Base-by-base conservation (phyloP, 352 stramenopile species). In the Globisporangium cederbergense region DNA sequence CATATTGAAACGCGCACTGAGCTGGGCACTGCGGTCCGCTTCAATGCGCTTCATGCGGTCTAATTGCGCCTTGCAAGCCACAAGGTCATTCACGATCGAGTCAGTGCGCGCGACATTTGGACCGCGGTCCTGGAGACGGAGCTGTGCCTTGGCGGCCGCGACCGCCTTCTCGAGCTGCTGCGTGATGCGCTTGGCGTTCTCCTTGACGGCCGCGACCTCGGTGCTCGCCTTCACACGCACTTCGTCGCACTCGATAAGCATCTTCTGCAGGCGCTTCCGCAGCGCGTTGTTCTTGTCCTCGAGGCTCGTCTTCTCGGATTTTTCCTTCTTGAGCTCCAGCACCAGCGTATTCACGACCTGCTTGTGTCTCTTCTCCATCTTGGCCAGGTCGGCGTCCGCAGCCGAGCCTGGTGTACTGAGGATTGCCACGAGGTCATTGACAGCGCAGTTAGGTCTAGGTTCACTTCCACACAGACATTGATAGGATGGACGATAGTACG, bases 161-260 rank as follows among this genome's bases (percentile, higher is more conserved):
- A 92, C 18, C 18, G 75, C 63, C 16, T 70, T 74, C 60, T 84
- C 74, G 14, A 86, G 68, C 58, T 91, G 72, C 13, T 77, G 50
- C 30, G 87, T 54, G 4, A 86, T 75, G 18, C 60, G 70, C 40
- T 83, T 72, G 6, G 77, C 65, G 30, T 83, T 83, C 3, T 89
- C 79, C 61, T 90, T 78, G 30, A 76, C 80, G 3, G 71, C 64
- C 11, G 67, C 52, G 18, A 89, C 69, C n/a, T 88, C 71, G 6
- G 71, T 75, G 14, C 64, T 76, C 1, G 85, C 75, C 4, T 77
- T 74, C 8, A 90, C 77, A n/a, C 79, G 76, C 43, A 87, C 77
- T 70, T 91, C 75, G 38, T 90, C 83, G 36, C 77, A 86, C 64
- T 92, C 74, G 61, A 93, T 94, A 6, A 94, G 65, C 81, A 92